Conservation (phyloP, 2,329 filamentous ascomycete species). For the Fragosphaeria purpurea region DNA sequence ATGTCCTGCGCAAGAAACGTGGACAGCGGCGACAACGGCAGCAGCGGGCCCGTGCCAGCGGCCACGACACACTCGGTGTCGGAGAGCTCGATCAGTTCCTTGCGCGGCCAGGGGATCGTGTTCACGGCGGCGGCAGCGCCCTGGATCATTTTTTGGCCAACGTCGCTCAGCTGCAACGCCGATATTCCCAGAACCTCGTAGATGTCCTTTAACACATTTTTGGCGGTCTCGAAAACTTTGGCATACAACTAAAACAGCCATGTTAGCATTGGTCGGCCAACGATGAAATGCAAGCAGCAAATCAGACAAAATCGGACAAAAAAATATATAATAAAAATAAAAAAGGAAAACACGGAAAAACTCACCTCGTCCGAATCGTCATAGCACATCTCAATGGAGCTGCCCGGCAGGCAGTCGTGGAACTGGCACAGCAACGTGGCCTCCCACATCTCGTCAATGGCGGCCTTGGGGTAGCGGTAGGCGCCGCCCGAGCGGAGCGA, state of each 20-base stretch:
- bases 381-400: conserved; percentile 95
- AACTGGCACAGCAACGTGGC: conserved; percentile 86
- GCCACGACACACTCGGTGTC: conserved; percentile 43
- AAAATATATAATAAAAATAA: conserved; percentile 10
- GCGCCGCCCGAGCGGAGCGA: conserved; percentile 54
- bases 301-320: not conserved
- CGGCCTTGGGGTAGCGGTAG: conserved; percentile 86
- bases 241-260: conserved; percentile 54
- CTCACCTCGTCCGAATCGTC: conserved; percentile 77
- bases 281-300: conserved; percentile 14
- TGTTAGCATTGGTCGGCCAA: no score
- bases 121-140: conserved; percentile 46
- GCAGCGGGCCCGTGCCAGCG: conserved; percentile 43
- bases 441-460: conserved; percentile 97
- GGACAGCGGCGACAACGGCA: conserved; percentile 42
- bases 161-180: conserved; percentile 42
- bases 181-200: conserved; percentile 56
- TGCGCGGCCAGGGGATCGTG: conserved; percentile 76
- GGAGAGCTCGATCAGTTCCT: conserved; percentile 59
- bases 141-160: not conserved
- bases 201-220: conserved; percentile 61
- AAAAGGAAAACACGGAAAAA: not conserved
- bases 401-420: conserved; percentile 92
- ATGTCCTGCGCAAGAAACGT: conserved; percentile 20
- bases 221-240: conserved; percentile 67